These are phyloP conservation scores for Trichothecium roseum DNA, from an alignment of 2,329 filamentous ascomycete species.

Conservation along the genomic window DNA sequence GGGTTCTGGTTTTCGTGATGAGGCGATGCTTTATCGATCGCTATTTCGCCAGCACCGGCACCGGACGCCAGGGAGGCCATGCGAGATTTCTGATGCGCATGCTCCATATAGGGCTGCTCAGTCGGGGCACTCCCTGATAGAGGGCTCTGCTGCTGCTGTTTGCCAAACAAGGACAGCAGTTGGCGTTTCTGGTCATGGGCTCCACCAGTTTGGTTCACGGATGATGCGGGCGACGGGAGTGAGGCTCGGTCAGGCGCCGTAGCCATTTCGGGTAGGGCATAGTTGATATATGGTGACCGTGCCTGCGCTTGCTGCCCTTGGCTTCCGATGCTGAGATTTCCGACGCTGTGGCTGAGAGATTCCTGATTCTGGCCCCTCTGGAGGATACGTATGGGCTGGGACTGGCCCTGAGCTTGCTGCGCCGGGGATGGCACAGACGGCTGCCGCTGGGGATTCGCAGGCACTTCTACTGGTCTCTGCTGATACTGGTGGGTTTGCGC, in stretches of 20 bases:
- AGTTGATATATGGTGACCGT: constrained; percentile 2
- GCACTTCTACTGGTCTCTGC: no score
- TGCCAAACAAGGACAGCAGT: constrained; percentile 54
- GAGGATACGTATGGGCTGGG: constrained; percentile 18
- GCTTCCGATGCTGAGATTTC: constrained; percentile 1
- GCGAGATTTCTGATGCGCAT: background rate
- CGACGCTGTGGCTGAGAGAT: constrained; percentile 9
- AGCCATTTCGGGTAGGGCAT: constrained; percentile 2
- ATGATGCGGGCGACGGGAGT: constrained; percentile 7
- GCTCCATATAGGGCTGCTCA: no score
- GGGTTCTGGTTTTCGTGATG: constrained; percentile 39
- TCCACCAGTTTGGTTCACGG: constrained; percentile 9
- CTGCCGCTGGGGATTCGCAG: background rate
- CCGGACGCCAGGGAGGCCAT: background rate
- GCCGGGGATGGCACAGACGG: constrained; percentile 1
- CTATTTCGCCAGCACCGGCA: constrained; percentile 17
- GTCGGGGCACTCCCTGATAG: constrained; percentile 3
- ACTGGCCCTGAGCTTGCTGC: constrained; percentile 10
- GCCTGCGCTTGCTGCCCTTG: background rate
- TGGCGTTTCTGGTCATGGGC: constrained; percentile 25
- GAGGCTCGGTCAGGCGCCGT: constrained; percentile 10
- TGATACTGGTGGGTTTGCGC: background rate
- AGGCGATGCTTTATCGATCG: constrained; percentile 10
- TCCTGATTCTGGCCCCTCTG: constrained; percentile 21
- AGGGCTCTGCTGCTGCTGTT: constrained; percentile 14